Evolutionary conservation across 768 basidiomycete species (phyloP), one percentile per base, ranked within the genome.

Genomic region (Cystoderma amianthinum): DNA sequence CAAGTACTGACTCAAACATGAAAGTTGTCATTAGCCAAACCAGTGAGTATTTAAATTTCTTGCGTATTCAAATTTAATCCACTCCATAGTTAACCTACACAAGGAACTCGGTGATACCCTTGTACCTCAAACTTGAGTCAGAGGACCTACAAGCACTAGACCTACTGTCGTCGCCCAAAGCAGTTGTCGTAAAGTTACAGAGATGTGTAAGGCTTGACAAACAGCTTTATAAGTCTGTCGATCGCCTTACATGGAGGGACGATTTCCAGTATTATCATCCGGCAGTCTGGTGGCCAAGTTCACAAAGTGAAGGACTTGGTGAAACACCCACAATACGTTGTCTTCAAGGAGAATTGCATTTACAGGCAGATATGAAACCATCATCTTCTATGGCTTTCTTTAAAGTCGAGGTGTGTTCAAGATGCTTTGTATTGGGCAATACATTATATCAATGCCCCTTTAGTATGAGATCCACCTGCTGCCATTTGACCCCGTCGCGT

Each of bases 401-500:
- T 46, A 48, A 56, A 34, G 56, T 68, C 35, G 58, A 65, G 61
- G 68, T 68, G 32, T 5, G 52, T 44, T 20, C 24, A n/a, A n/a
- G 19, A 11, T 30, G 18, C 12, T 45, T 28, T 38, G 12, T 12
- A 25, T 25, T 17, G 38, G 15, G 20, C 32, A 18, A 37, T 7
- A 20, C 24, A 17, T 18, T 21, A 18, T 36, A 7, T 28, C 25
- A 7, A n/a, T 28, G 25, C 25, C 7, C 25, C 25, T 34, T 23
- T 44, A 68, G 67, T 70, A 70, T 44, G 59, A 57, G 1, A 57
- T 69, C 12, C 57, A 62, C 12, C 41, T 69, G 21, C 61, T 67
- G 35, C 60, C 65, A 9, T 69, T 65, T 45, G 57, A 63, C 30
- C 50, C 55, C 25, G 44, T 50, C 3, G 59, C 54, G 0, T 64